Evolutionary conservation across 495 filamentous ascomycete genomes (phyloP).

Genomic region (Aspergillus funiculosus): DNA sequence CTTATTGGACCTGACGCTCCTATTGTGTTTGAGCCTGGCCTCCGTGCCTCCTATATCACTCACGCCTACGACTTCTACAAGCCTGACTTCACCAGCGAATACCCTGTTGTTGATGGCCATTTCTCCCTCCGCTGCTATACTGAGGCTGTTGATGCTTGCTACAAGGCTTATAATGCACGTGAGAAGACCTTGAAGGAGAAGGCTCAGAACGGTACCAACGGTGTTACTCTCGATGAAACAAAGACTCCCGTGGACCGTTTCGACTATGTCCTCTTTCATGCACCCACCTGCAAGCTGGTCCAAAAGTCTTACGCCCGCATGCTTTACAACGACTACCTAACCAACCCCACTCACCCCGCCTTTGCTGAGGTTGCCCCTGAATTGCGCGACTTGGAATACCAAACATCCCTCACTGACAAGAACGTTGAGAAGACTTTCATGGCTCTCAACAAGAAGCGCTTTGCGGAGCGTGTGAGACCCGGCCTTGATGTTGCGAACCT

Average conservation of each 20-base stretch:
- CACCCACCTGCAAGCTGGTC: slow-evolving; percentile 96
- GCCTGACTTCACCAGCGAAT: slow-evolving; percentile 95
- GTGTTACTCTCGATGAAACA: slow-evolving; percentile 41
- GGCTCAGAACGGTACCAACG: slow-evolving; percentile 57
- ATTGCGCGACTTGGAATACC: slow-evolving; percentile 77
- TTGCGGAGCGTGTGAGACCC: slow-evolving; percentile 80
- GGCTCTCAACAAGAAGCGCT: slow-evolving; percentile 91
- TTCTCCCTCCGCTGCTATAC: slow-evolving; percentile 95
- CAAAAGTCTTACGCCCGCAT: slow-evolving; percentile 91
- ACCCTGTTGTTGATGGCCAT: slow-evolving; percentile 94
- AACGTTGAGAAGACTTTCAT: slow-evolving; percentile 96
- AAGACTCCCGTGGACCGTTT: slow-evolving; percentile 83
- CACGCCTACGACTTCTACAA: slow-evolving; percentile 99
- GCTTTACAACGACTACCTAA: slow-evolving; percentile 93
- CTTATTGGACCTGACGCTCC: slow-evolving; percentile 91
- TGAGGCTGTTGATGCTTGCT: slow-evolving; percentile 90
- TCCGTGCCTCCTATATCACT: slow-evolving; percentile 85
- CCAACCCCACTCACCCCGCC: slow-evolving; percentile 64
- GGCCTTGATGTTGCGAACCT: slow-evolving; percentile 81
- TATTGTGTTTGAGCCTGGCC: slow-evolving; percentile 83
- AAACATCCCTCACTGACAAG: slow-evolving; percentile 83
- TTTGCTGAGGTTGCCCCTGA: slow-evolving; percentile 86
- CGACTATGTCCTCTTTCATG: slow-evolving; percentile 93
- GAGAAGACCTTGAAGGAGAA: slow-evolving; percentile 62
- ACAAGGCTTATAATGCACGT: slow-evolving; percentile 88